Conservation (phyloP, 768 basidiomycete genomes). For the Tricholoma flavovirens region DNA sequence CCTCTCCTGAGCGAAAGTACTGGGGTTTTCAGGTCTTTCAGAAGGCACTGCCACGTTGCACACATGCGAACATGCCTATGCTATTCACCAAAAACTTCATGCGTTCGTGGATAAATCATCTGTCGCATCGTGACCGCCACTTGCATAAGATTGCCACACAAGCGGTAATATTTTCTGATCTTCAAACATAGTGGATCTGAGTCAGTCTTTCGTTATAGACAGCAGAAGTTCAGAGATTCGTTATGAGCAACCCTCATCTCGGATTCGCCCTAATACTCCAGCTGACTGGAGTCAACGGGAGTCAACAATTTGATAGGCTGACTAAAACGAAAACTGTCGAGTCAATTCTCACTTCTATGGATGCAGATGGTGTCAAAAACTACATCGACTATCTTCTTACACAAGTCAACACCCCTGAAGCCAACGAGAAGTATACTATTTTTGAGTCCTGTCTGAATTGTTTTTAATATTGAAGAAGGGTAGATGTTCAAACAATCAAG, state of each 20-base stretch:
- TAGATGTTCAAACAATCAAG: constrained; percentile 42
- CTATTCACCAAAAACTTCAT: constrained; percentile 94
- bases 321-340: constrained; percentile 93
- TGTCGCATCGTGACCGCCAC: constrained; percentile 82
- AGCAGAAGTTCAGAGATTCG: constrained; percentile 66
- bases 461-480: constrained; percentile 25
- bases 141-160: constrained; percentile 84
- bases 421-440: constrained; percentile 34
- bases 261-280: constrained; percentile 84
- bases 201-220: constrained; percentile 39
- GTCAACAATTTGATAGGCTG: constrained; percentile 83
- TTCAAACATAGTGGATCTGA: not conserved
- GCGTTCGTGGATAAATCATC: constrained; percentile 95
- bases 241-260: constrained; percentile 67
- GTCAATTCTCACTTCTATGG: constrained; percentile 70
- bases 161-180: constrained; percentile 46
- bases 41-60: constrained; percentile 65
- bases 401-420: constrained; percentile 49
- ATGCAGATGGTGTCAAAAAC: constrained; percentile 62
- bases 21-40: constrained; percentile 96
- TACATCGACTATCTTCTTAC: constrained; percentile 71
- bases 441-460: not conserved
- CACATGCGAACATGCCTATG: constrained; percentile 66
- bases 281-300: constrained; percentile 78
- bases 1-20: constrained; percentile 85